Evolutionary conservation across 2,329 filamentous ascomycete genomes (phyloP).

Genomic region (Talaromyces sp.): DNA sequence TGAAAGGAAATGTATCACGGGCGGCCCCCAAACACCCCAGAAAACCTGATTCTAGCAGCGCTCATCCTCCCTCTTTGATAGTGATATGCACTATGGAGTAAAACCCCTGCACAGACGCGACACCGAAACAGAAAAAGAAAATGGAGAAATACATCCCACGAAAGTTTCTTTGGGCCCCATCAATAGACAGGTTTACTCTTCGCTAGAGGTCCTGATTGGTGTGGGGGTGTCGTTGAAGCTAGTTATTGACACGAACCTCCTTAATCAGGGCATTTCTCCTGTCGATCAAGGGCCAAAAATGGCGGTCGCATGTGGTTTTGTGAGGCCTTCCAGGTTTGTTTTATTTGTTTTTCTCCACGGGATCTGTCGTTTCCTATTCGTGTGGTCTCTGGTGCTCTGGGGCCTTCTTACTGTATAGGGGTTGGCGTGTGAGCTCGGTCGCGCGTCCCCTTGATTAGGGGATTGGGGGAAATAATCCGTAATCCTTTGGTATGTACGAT

Average conservation of each 20-base stretch:
- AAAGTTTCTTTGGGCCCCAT: neutral
- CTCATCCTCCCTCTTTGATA: constrained; percentile 10
- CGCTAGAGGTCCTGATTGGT: neutral
- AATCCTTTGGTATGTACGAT: constrained; percentile 4
- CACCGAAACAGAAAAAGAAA: neutral
- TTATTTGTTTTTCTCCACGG: constrained; percentile 1
- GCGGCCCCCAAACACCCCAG: neutral
- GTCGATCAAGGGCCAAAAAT: constrained; percentile 21
- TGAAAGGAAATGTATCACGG: neutral
- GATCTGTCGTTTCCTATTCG: neutral
- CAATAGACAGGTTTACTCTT: neutral
- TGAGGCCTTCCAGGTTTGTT: neutral
- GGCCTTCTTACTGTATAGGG: neutral
- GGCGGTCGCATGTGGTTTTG: neutral
- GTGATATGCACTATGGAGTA: constrained; percentile 17
- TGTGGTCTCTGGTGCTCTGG: too few relatives aligned
- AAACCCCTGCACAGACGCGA: neutral
- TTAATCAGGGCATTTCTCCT: constrained; percentile 19
- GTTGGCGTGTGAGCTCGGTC: neutral
- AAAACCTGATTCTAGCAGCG: constrained; percentile 13
- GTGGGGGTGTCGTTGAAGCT: neutral
- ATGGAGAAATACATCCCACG: too few relatives aligned
- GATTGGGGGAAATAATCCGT: neutral
- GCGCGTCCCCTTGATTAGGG: neutral
- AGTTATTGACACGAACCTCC: constrained; percentile 1